Base-by-base conservation (phyloP, 208 protist genomes). In the Leishmania arabica region DNA sequence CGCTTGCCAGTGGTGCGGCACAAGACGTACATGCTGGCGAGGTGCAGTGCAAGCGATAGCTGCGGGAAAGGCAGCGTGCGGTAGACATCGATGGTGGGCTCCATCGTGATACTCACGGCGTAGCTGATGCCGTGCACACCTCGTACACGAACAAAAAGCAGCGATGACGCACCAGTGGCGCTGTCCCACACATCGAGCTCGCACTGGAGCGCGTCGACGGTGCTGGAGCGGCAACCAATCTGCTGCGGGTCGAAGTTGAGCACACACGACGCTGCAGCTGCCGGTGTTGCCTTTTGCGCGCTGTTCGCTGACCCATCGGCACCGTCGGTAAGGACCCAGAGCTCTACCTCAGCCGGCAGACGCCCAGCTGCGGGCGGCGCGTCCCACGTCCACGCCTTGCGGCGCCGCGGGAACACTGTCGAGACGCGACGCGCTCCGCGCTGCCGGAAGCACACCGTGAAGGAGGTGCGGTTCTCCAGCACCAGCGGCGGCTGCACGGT, bases 401-500 rank as follows among this genome's bases (percentile, higher is more conserved):
- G 91, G 37, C 85, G 84, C 19, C 85, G 86, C 21, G 93, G 90
- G 75, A 92, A 91, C 21, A 96, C 84, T 42, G 83, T 79, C 21
- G 87, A 80, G 3, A 66, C 47, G 51, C 76, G 81, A n/a, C 75
- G 80, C 77, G 71, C 37, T 24, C 60, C 86, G 62, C 81, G 84
- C 78, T 96, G 93, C 74, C 86, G 76, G 72, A 92, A 86, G 71
- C 82, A 86, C 31, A 93, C 73, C 42, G 86, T 88, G 78, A 83
- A 95, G 27, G 84, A 75, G 1, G 91, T 93, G 64, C 93, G 90
- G 77, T 96, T 96, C 73, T 96, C 93, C 54, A 96, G 74, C n/a
- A 93, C 83, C 79, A 92, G 86, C 27, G 93, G 93, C 27, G 93
- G 91, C 58, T 80, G 80, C 47, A 78, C 53, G 13, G 89, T 87